Evolutionary conservation across 306 rosid genomes (phyloP).

Genomic region (Albizia julibrissin): DNA sequence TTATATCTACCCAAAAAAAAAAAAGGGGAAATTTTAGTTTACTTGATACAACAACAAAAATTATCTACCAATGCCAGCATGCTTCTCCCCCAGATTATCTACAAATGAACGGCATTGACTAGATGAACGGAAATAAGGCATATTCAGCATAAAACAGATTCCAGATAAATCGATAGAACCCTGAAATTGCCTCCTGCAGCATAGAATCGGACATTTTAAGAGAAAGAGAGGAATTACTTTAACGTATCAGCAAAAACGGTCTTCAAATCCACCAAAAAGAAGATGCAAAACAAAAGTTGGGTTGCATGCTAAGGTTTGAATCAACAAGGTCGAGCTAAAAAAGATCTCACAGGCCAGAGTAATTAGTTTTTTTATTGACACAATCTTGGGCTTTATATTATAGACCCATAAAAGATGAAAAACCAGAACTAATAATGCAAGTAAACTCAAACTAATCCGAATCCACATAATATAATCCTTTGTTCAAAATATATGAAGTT

Average conservation of each 20-base stretch:
- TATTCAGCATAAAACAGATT: constrained; percentile 93
- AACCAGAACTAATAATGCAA: constrained; percentile 20
- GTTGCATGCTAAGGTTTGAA: not conserved
- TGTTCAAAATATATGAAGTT: not conserved
- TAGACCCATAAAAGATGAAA: not conserved
- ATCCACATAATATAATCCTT: not conserved
- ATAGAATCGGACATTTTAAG: constrained; percentile 21
- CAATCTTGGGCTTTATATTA: not conserved
- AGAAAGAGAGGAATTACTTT: not conserved
- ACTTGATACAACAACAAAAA: constrained; percentile 25
- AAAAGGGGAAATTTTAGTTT: not conserved
- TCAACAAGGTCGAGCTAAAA: constrained; percentile 1
- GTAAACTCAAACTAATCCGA: not conserved
- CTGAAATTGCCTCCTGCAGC: constrained; percentile 87
- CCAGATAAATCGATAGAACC: constrained; percentile 91
- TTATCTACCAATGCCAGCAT: constrained; percentile 7
- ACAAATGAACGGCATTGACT: constrained; percentile 27
- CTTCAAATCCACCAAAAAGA: not conserved
- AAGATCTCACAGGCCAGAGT: not conserved
- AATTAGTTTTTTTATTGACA: not conserved
- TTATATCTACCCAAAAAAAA: constrained; percentile 10
- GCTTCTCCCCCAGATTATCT: constrained; percentile 14
- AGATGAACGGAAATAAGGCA: constrained; percentile 82
- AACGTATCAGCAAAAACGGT: constrained; percentile 16
- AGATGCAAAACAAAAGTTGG: not conserved